Evolutionary conservation across 495 filamentous ascomycete species (phyloP).

Genomic region (Penicillium longicatenatum): DNA sequence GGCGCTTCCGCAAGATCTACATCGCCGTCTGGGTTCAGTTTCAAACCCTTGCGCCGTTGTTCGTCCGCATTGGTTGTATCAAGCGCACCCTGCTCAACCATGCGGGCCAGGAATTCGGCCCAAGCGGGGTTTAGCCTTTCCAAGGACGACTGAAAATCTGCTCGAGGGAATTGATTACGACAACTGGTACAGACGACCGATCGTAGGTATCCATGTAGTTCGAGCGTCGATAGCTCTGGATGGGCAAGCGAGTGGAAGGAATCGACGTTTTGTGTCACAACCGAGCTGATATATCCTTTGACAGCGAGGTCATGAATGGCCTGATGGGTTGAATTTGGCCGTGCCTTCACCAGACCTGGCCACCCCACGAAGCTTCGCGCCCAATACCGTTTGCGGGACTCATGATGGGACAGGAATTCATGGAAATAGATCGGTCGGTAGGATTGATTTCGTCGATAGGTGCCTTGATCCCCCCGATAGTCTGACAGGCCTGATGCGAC

Average conservation of each 20-base stretch:
- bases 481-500: constrained; percentile 92
- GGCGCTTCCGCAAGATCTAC: constrained; percentile 87
- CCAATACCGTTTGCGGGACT: constrained; percentile 93
- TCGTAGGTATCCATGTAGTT: constrained; percentile 89
- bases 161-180: constrained; percentile 63
- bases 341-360: constrained; percentile 73
- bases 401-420: constrained; percentile 82
- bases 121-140: constrained; percentile 82
- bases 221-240: constrained; percentile 71
- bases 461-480: constrained; percentile 87
- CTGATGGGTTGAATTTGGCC: constrained; percentile 77
- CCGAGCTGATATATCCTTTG: constrained; percentile 69
- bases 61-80: constrained; percentile 75
- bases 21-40: constrained; percentile 91
- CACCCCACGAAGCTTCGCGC: constrained; percentile 92
- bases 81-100: constrained; percentile 70
- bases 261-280: constrained; percentile 96
- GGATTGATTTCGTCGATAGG: constrained; percentile 84
- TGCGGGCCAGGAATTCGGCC: constrained; percentile 72
- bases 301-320: constrained; percentile 71
- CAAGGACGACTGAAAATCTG: constrained; percentile 74
- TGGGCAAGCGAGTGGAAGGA: constrained; percentile 84
- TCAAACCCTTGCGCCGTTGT: constrained; percentile 66
- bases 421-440: constrained; percentile 92
- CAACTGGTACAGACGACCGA: constrained; percentile 82